Base-by-base conservation (phyloP, 805 yeast species). In the Wickerhamomyces bovis region DNA sequence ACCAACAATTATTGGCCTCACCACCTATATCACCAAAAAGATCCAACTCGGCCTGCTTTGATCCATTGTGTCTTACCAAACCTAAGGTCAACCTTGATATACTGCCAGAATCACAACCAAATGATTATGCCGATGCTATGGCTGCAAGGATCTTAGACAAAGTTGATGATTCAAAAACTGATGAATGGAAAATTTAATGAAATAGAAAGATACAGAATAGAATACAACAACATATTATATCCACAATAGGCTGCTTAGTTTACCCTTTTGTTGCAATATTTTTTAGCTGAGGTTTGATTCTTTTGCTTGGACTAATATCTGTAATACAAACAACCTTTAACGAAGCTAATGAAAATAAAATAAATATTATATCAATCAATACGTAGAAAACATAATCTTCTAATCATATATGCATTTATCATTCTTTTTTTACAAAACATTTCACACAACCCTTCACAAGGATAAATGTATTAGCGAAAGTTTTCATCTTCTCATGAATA, bases 121-220 rank as follows among this genome's bases (percentile, higher is more conserved):
- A 55, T 36, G 62, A 55, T 43, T 46, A 52, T 31, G 62, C 63
- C 2, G 63, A 60, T 45, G 63, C 61, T 2, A 51, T 60, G 56
- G 63, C 63, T 2, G 23, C 49, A 22, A 60, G 62, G 25, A 60
- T 60, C 19, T 41, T 60, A 49, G 57, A 60, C 19, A 55, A 54
- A 44, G 60, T 60, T 11, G 61, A 56, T 38, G 53, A 43, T 9
- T 35, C 38, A 3, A 49, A 50, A 12, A 41, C 53, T 1, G 26
- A 44, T 19, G 61, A 57, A n/a, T 58, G 63, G 63, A 54, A 49
- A 42, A 58, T 58, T 13, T 57, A 38, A 36, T 19, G 20, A n/a
- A 13, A 33, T 16, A 4, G 5, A 33, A 33, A 33, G 5, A 12
- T 5, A 4, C 4, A 6, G 35, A 30, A 16, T n/a, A 30, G 18